A percentile compares a stretch with the other conserved stretches of the same genome.
phyloP scores from a whole-genome alignment of 169 alveolate genomes.

The Perkinsus olseni region DNA sequence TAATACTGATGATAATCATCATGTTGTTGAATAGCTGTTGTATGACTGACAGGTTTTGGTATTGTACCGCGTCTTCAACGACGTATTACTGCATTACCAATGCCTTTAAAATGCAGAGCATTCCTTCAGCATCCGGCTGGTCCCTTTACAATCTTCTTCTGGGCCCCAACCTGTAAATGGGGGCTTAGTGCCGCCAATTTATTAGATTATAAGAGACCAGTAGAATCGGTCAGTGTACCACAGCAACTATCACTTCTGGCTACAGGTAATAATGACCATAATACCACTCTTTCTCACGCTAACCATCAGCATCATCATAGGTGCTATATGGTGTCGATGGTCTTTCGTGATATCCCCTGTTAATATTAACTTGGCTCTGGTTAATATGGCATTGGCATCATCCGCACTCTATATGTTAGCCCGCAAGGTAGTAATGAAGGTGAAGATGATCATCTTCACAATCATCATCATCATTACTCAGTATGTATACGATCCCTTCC shows the following conservation, averaged over 20 bases:
- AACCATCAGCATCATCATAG: not conserved
- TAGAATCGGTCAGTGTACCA: slow-evolving; percentile 67
- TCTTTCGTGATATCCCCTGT: slow-evolving; percentile 2
- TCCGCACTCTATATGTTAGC: not conserved
- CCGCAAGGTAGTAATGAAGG: not conserved
- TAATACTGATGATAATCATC: not conserved
- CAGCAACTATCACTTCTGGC: slow-evolving; percentile 45
- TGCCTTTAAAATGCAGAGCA: not conserved
- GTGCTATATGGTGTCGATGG: not conserved
- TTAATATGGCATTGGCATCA: not conserved
- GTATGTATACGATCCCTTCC: slow-evolving; percentile 9
- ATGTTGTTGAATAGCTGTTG: not conserved
- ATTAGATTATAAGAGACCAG: slow-evolving; percentile 68
- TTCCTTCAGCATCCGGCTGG: slow-evolving; percentile 76
- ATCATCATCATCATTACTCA: not conserved
- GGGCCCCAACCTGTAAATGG: slow-evolving; percentile 90
- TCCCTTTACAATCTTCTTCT: slow-evolving; percentile 82
- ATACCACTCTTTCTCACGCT: not conserved
- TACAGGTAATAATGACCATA: not conserved
- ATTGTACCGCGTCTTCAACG: not conserved
- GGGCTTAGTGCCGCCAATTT: slow-evolving; percentile 77
- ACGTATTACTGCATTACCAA: not conserved
- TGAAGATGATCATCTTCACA: not conserved
- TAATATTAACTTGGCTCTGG: not conserved
- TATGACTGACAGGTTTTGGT: not conserved